A percentile compares a stretch with the other conserved stretches of the same genome.
Evolutionary conservation across 2,329 filamentous ascomycete genomes (phyloP).

Genomic region (Alternaria infectoria): DNA sequence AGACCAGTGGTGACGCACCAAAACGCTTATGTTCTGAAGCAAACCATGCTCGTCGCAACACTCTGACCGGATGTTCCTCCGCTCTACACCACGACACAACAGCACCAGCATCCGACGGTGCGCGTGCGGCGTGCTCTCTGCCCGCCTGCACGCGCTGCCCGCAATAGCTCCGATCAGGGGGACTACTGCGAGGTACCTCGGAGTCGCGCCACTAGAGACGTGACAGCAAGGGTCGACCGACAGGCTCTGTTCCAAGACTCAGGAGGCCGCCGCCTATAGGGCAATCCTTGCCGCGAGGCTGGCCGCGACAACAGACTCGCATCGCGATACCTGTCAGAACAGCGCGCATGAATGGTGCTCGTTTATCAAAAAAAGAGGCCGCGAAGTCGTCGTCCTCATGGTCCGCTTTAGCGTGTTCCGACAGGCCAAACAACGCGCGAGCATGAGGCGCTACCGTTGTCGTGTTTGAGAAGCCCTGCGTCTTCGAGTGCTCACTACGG

Average conservation of each 20-base stretch:
- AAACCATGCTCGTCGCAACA: constrained; percentile 18
- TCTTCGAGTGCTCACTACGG: constrained; percentile 11
- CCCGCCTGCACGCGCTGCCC: constrained; percentile 2
- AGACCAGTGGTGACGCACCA: constrained; percentile 22
- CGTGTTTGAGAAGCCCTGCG: constrained; percentile 12
- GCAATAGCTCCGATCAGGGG: constrained; percentile 16
- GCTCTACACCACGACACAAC: background rate
- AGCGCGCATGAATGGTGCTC: constrained; percentile 38
- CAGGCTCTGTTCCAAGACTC: constrained; percentile 17
- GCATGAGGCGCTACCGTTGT: constrained; percentile 9
- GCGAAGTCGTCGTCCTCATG: constrained; percentile 5
- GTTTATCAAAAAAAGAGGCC: constrained; percentile 32
- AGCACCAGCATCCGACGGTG: background rate
- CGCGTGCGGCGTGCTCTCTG: background rate
- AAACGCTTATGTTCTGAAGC: constrained; percentile 18
- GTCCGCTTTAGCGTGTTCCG: constrained; percentile 5
- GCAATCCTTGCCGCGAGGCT: constrained; percentile 30
- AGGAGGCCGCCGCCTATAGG: constrained; percentile 24
- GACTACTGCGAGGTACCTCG: constrained; percentile 7
- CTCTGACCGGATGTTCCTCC: constrained; percentile 8
- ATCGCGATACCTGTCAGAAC: constrained; percentile 28
- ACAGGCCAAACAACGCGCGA: constrained; percentile 12
- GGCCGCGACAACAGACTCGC: constrained; percentile 9
- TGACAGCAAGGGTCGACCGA: constrained; percentile 6
- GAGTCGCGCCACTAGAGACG: constrained; percentile 18